Base-by-base conservation (phyloP, 202 grass and related monocot genomes). In the Digitaria exilis region DNA sequence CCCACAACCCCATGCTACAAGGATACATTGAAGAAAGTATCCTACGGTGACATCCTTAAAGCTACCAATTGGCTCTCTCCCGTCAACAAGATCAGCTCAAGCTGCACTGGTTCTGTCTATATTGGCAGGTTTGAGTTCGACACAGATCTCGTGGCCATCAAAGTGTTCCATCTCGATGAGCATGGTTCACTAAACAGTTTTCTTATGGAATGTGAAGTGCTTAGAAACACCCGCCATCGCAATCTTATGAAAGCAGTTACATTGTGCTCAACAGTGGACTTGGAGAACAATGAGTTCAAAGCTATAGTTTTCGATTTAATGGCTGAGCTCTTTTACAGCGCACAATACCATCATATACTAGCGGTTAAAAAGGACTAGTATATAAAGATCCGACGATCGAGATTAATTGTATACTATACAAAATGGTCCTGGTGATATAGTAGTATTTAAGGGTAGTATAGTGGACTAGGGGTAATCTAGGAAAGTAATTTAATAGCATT, bases 241-340 rank as follows among this genome's bases (percentile, higher is more conserved):
- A 87, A 87, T 55, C 21, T 87, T 24, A 12, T 87, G 61, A 64
- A 64, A 64, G 0, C 82, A 30, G 17, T 80, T 1, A 88, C 81
- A 0, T 5, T 61, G 15, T 89, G 87, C 43, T 89, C 82, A 2
- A 89, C 69, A 12, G 61, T 80, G 0, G 70, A 84, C 44, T 50
- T 46, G 18, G 63, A 84, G 21, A 84, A 80, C 76, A 76, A 84
- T 16, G 82, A 89, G 21, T 89, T 89, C 62, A 89, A 89, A 16
- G 87, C 87, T 63, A 75, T 89, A 28, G 39, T 84, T 16, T 84
- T 68, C 0, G 51, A 88, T 42, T 88, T n/a, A n/a, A n/a, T n/a
- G n/a, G n/a, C n/a, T n/a, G n/a, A n/a, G n/a, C n/a, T n/a, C n/a
- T n/a, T n/a, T n/a, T n/a, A n/a, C n/a, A n/a, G n/a, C n/a, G n/a